phyloP scores from a whole-genome alignment of 495 filamentous ascomycete species.

The Neurospora tetraspora region DNA sequence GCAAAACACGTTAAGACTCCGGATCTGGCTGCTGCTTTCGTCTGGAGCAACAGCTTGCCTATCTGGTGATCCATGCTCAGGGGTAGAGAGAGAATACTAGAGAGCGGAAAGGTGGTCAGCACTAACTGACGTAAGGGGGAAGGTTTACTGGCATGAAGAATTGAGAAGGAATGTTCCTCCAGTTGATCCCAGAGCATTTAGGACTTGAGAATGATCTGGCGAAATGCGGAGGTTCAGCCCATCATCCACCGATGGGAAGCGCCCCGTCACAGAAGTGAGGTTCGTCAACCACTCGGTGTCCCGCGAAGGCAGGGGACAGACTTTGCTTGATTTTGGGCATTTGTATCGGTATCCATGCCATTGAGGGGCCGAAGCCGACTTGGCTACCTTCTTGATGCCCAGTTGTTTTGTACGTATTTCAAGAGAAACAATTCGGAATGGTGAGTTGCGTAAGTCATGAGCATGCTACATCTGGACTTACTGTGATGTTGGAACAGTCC shows the following conservation, averaged over 20 bases:
- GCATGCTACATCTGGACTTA: slow-evolving; percentile 32
- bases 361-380: slow-evolving; percentile 40
- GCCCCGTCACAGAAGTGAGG: slow-evolving; percentile 21
- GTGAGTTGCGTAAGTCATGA: too few species aligned
- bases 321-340: slow-evolving; percentile 60
- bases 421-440: slow-evolving; percentile 2
- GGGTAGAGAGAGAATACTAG: slow-evolving; percentile 16
- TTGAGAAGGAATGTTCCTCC: slow-evolving; percentile 48
- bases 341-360: slow-evolving; percentile 84
- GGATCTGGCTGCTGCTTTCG: neutral
- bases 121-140: slow-evolving; percentile 14
- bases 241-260: slow-evolving; percentile 16
- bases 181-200: slow-evolving; percentile 41
- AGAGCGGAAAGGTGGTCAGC: slow-evolving; percentile 7
- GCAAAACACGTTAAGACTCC: slow-evolving; percentile 31
- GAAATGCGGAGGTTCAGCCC: slow-evolving; percentile 37
- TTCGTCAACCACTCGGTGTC: slow-evolving; percentile 12
- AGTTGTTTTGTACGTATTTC: neutral
- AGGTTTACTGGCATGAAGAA: neutral
- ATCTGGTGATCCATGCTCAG: slow-evolving; percentile 9
- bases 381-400: slow-evolving; percentile 85
- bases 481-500: slow-evolving; percentile 56
- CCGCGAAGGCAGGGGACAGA: slow-evolving; percentile 19
- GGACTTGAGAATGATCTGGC: slow-evolving; percentile 37
- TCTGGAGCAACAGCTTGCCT: slow-evolving; percentile 5